Conservation (phyloP, 164 flowering plant species). For the Pachysandra terminalis region DNA sequence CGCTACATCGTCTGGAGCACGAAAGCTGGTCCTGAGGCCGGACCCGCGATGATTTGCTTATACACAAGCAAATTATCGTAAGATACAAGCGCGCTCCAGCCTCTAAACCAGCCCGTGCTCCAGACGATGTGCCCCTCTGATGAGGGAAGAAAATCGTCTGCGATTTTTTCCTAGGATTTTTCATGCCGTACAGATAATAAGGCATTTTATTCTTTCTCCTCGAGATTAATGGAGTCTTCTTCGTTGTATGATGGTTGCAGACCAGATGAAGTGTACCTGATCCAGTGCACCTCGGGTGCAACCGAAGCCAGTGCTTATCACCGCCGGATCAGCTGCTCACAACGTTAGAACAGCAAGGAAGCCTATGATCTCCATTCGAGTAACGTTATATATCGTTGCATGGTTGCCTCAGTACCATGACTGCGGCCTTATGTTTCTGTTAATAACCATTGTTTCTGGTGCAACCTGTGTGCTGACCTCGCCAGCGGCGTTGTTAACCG, state of each 20-base stretch:
- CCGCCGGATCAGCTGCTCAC: constrained; percentile 76
- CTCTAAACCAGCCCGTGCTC: too few relatives aligned
- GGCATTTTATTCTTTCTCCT: too few relatives aligned
- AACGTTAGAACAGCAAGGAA: constrained; percentile 61
- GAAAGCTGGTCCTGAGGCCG: too few relatives aligned
- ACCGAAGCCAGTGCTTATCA: constrained; percentile 71
- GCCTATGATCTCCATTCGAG: constrained; percentile 65
- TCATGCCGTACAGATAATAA: too few relatives aligned
- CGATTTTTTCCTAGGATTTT: too few relatives aligned
- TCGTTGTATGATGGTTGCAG: constrained; percentile 41
- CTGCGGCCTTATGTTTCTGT: constrained; percentile 72
- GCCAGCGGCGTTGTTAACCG: constrained; percentile 40
- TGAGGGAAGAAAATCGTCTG: too few relatives aligned
- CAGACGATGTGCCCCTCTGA: too few relatives aligned
- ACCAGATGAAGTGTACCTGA: constrained; percentile 47
- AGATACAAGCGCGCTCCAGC: too few relatives aligned
- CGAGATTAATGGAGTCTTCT: neutral
- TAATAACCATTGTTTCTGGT: constrained; percentile 54
- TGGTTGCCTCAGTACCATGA: constrained; percentile 87
- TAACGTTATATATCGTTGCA: constrained; percentile 51
- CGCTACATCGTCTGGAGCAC: too few relatives aligned
- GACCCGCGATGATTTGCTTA: too few relatives aligned
- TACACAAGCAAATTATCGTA: too few relatives aligned
- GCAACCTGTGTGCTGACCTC: constrained; percentile 62
- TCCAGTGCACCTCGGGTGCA: constrained; percentile 77